Percentiles rank a stretch among this genome's conserved stretches.
Evolutionary conservation across 306 rosid species (phyloP).

Genomic region (Arachis stenosperma): DNA sequence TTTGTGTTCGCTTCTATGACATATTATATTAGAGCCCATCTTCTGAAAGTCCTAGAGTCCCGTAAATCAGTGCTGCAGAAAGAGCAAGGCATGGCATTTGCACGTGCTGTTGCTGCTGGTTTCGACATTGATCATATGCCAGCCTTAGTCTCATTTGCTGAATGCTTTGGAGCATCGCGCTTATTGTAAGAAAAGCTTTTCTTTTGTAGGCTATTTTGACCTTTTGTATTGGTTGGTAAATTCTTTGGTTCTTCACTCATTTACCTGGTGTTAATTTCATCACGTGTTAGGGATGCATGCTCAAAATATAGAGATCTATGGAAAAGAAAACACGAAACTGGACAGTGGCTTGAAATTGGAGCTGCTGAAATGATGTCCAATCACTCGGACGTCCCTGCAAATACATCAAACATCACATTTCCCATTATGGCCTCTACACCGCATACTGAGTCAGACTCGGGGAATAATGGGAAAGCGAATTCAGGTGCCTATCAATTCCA

Average conservation of each 20-base stretch:
- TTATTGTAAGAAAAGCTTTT: conserved; percentile 59
- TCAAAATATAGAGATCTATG: conserved; percentile 78
- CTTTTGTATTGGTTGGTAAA: conserved; percentile 24
- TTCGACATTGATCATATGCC: conserved; percentile 77
- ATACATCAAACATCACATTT: conserved; percentile 70
- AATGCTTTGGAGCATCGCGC: conserved; percentile 94
- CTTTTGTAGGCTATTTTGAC: conserved; percentile 32
- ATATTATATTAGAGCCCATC: conserved; percentile 71
- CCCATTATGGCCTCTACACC: conserved; percentile 56
- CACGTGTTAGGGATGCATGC: conserved; percentile 76
- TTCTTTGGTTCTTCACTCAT: conserved; percentile 35
- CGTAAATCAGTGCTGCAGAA: conserved; percentile 88
- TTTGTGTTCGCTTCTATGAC: conserved; percentile 28
- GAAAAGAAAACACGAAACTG: conserved; percentile 96
- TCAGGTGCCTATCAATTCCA: conserved; percentile 54
- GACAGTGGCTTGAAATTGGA: conserved; percentile 97
- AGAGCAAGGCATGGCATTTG: conserved; percentile 99
- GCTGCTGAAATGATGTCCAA: conserved; percentile 75
- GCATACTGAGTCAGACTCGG: conserved; percentile 54
- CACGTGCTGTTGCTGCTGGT: conserved; percentile 99
- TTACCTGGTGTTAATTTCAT: conserved; percentile 30
- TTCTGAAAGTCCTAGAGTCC: conserved; percentile 89
- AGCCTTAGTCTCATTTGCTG: conserved; percentile 79
- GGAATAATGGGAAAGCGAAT: conserved; percentile 60
- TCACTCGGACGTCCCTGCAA: conserved; percentile 68